Base-by-base conservation (phyloP, 208 protist genomes). In the Leishmania turanica region DNA sequence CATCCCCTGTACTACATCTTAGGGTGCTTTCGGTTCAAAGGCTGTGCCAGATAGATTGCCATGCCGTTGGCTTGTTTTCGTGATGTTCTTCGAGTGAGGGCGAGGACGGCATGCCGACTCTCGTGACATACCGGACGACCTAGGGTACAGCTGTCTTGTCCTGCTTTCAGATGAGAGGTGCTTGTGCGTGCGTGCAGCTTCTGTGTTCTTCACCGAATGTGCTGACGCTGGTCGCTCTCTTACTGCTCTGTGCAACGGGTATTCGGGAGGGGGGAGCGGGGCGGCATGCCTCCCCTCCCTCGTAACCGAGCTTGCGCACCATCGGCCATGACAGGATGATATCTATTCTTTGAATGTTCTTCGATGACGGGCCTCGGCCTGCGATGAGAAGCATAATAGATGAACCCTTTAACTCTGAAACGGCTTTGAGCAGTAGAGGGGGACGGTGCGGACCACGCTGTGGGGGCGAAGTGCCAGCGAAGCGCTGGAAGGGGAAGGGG, bases 391-490 rank as follows among this genome's bases (percentile, higher is more conserved):
- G 66, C 80, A 24, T 42, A 45, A 31, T 54, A 60, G 69, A 81
- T 81, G 81, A 81, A 81, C 75, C 81, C 77, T 85, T 85, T 85
- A 82, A 85, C 78, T 79, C 79, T 87, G 75, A 87, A 60, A 65
- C 21, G n/a, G 71, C 54, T 42, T n/a, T 27, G 42, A 19, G 31
- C 13, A 70, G 17, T 27, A 13, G 37, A 19, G n/a, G 11, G 62
- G 27, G 62, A 15, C 5, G 31, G 62, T 68, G 2, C 21, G 62
- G 31, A 19, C 3, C 56, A n/a, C 7, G 56, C 24, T 15, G 51
- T 21, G 51, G 15, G 51, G 1, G 51, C 5, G 9, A 21, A 54
- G 51, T 21, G 15, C 51, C 51, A 54, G 17, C 15, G 51, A 54
- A 21, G 51, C 51, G 9, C 15, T 54, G 51, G 51, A 21, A 21